Percentiles rank a stretch among this genome's conserved stretches.
phyloP scores from a whole-genome alignment of 108 stramenopile species.

The Cyclotella kingstonii region DNA sequence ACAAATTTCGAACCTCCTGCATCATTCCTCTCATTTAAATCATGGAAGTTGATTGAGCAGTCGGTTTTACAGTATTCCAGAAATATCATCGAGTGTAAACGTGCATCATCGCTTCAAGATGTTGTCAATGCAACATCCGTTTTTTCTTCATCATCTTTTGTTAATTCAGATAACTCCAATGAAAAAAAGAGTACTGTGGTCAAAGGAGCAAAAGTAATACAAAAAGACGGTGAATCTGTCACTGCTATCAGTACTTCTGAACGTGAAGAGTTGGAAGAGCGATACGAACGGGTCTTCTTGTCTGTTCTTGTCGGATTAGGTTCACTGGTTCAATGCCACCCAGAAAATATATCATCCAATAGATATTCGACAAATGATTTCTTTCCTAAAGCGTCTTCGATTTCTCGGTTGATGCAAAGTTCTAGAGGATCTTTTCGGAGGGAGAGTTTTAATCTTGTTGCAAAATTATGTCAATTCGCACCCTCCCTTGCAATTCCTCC shows the following conservation, averaged over 20 bases:
- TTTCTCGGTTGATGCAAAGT: constrained; percentile 47
- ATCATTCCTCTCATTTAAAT: too few relatives aligned
- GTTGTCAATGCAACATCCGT: constrained; percentile 19
- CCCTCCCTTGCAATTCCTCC: constrained; percentile 18
- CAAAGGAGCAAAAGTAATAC: constrained; percentile 1
- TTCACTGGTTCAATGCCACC: constrained; percentile 17
- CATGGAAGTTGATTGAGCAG: constrained; percentile 4
- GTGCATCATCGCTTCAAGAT: constrained; percentile 26
- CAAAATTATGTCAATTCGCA: constrained; percentile 52
- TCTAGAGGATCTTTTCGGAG: constrained; percentile 57
- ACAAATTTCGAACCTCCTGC: too few relatives aligned
- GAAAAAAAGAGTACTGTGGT: constrained; percentile 9
- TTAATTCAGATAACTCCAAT: background rate
- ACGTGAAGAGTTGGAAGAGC: constrained; percentile 69
- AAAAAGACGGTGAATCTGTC: background rate
- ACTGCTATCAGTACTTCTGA: constrained; percentile 40
- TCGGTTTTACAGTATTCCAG: constrained; percentile 25
- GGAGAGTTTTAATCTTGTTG: constrained; percentile 52
- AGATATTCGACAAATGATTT: background rate
- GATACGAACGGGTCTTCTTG: constrained; percentile 67
- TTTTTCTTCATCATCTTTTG: background rate
- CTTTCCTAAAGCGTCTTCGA: constrained; percentile 20
- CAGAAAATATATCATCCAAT: background rate
- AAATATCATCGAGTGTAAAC: constrained; percentile 23
- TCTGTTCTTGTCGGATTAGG: constrained; percentile 27